Base-by-base conservation (phyloP, 257 asterid species). In the Echium plantagineum region DNA sequence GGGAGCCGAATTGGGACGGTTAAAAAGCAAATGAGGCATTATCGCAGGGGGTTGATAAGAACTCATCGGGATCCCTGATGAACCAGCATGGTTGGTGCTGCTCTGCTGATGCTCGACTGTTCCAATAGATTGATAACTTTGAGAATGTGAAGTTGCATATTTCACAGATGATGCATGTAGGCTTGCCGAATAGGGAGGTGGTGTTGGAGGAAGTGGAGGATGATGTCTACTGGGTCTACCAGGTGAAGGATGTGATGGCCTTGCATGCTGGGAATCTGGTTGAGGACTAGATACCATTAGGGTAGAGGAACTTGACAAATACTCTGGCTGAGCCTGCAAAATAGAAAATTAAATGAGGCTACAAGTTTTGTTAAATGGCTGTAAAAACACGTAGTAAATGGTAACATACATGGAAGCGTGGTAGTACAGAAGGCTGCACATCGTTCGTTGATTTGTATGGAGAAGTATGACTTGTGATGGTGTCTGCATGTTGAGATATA, bases 191-290 rank as follows among this genome's bases (percentile, higher is more conserved):
- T 81, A 88, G 62, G 95, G 94, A 59, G 90, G 85, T 15, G 97
- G 95, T 5, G 95, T 89, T 12, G 86, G 89, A 61, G 93, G 94
- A 65, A 83, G 94, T 15, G 94, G 96, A 31, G 97, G 95, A 66
- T 71, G 81, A 35, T 82, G 90, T 72, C 96, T 77, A 35, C 79
- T 57, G 54, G 94, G 74, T 52, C 76, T 78, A 60, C 77, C 72
- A 48, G 89, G 80, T 52, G 95, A 86, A 63, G 95, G 71, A 54
- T 67, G 81, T 47, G 90, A 65, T 28, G 81, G 51, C 71, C 87
- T 73, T 63, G 81, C 84, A 38, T 67, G 75, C 66, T 81, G 84
- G 21, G 71, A 57, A 69, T 83, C 86, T 17, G 81, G 70, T 67
- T 71, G 49, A 28, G 78, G 75, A 63, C 67, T 66, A 21, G 89